Evolutionary conservation across 2,329 filamentous ascomycete species (phyloP), one percentile per base, ranked within the genome.

Genomic region (Aspergillus sp.): DNA sequence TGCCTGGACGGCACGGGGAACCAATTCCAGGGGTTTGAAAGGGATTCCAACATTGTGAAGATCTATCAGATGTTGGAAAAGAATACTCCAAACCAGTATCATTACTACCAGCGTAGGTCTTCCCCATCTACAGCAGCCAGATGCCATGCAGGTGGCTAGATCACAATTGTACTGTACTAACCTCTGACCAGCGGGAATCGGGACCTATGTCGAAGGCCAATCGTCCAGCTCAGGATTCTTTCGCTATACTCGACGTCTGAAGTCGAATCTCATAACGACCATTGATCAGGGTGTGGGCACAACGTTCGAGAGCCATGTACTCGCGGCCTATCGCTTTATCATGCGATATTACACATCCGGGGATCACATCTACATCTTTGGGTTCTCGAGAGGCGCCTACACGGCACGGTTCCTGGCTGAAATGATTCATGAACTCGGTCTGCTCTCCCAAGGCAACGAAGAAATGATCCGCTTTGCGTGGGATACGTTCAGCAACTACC

Each of bases 11-110:
- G 64, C 26, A 68, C 65, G n/a, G 65, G 65, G 11, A 64, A 67
- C 46, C 47, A 53, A 35, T 69, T 62, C 50, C 53, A 56, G 6
- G 65, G 59, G 19, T 59, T 60, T 49, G 74, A 76, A 52, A 68
- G 73, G 4, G 79, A 82, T 60, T 81, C 78, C 14, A 82, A 82
- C 49, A 76, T 82, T 2, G 75, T 82, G 48, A 82, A 81, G 60
- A 66, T 82, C 9, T 68, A 65, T 50, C 52, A 68, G 24, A 69
- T 69, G 64, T 57, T 82, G 19, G 76, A 81, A 20, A 24, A 49
- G 14, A 44, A 51, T 33, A 24, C 33, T 2, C 24, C 32, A 7
- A 16, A 19, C 5, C 51, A 53, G 38, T 53, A 32, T 36, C 35
- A 49, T 20, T 53, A 50, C 19, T 50, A 50, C n/a, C 49, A 50